Base-by-base conservation (phyloP, 441 rosid genomes). In the Syzygium syzygioides region DNA sequence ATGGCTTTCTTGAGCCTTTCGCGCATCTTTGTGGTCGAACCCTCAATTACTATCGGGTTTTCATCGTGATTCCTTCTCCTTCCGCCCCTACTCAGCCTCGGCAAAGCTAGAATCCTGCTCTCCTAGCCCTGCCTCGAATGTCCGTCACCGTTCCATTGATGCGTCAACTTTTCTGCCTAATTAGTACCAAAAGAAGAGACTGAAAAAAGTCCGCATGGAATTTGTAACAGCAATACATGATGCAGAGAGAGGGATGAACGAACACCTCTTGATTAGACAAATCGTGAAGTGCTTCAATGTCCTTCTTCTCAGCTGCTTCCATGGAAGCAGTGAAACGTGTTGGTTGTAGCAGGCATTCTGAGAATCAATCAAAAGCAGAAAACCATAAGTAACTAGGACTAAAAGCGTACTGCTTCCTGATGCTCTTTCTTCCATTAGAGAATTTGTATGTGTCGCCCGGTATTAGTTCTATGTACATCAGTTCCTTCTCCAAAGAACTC, bases 81-180 rank as follows among this genome's bases (percentile, higher is more conserved):
- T 34, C 79, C 28, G 8, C 34, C 48, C 79, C 79, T 19, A 34
- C 25, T 34, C 79, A 68, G 28, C 28, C 79, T 48, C 48, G 20
- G 14, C 1, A 48, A 68, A 68, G 79, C 79, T 68, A 19, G 79
- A 68, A 34, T 68, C 79, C 79, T 34, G 48, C 79, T 34, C 28
- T 68, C 13, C 7, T 34, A 34, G 25, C 34, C 79, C 48, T 10
- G 79, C 79, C 26, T 68, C 50, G 0, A 0, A 0, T 1, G 15
- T 20, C 28, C 8, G 13, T 68, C 28, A 26, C 79, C 25, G 11
- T 68, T 34, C 79, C 48, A 68, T 68, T 34, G 79, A 68, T 19
- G 79, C 79, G 19, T 34, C 1, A 34, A 68, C 79, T 68, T 68
- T 34, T 34, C 50, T 14, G n/a, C 48, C 79, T 34, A 19, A 19